Conservation (phyloP, 305 asterid genomes). For the Rubia occidens region DNA sequence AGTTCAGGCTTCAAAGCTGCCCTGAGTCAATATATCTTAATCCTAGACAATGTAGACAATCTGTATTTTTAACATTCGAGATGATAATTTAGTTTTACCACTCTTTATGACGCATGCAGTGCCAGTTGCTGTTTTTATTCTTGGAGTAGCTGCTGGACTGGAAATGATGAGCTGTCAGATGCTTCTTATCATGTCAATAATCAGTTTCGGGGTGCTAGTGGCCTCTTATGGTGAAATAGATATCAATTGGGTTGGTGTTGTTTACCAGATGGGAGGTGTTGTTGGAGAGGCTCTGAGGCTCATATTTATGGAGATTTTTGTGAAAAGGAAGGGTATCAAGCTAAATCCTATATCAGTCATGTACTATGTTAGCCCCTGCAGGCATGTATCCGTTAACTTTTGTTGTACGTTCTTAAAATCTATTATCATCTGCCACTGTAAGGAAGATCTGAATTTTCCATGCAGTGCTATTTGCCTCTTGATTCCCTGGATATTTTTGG, state of each 20-base stretch:
- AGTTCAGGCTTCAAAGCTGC: neutral
- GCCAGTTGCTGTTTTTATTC: constrained; percentile 96
- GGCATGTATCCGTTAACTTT: constrained; percentile 37
- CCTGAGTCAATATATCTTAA: neutral
- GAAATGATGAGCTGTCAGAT: constrained; percentile 75
- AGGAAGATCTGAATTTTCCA: constrained; percentile 13
- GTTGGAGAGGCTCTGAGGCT: constrained; percentile 91
- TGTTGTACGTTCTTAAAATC: neutral
- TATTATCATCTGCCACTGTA: neutral
- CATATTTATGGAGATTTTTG: constrained; percentile 83
- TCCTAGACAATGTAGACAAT: neutral
- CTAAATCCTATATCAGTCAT: constrained; percentile 78
- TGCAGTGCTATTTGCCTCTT: constrained; percentile 87
- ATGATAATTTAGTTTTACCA: constrained; percentile 9
- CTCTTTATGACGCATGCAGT: constrained; percentile 40
- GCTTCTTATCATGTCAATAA: constrained; percentile 83
- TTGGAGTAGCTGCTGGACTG: constrained; percentile 82
- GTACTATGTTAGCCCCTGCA: constrained; percentile 97
- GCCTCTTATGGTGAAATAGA: constrained; percentile 84
- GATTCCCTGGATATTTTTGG: constrained; percentile 83
- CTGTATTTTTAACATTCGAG: constrained; percentile 7
- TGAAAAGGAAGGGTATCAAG: constrained; percentile 79
- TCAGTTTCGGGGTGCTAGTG: constrained; percentile 77
- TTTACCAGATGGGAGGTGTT: constrained; percentile 97
- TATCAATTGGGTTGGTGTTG: constrained; percentile 82